phyloP scores from a whole-genome alignment of 2,329 filamentous ascomycete genomes.

The Colletotrichum shisoi region DNA sequence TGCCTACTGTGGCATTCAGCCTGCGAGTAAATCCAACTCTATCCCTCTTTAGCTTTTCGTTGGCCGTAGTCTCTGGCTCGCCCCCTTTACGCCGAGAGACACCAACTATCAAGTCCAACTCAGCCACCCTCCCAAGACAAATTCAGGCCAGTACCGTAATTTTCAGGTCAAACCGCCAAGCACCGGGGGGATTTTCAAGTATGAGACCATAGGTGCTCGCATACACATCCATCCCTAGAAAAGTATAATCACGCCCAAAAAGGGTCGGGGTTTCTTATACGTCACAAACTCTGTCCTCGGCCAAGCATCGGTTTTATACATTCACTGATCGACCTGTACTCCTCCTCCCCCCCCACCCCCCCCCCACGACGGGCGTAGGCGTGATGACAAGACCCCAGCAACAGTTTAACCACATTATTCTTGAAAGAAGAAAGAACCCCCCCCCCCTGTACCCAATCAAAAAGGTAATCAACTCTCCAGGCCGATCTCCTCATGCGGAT shows the following conservation, averaged over 20 bases:
- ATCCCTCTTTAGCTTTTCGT: neutral
- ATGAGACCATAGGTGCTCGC: too few species aligned
- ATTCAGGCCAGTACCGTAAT: neutral
- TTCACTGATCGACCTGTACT: too few species aligned
- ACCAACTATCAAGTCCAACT: neutral
- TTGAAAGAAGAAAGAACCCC: neutral
- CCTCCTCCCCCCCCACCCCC: too few species aligned
- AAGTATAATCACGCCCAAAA: neutral
- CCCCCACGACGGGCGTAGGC: neutral
- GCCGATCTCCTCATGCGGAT: neutral
- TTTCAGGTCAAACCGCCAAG: slow-evolving; percentile 9
- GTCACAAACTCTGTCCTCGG: neutral
- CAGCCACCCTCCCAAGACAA: slow-evolving; percentile 17
- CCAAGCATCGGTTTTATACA: too few species aligned
- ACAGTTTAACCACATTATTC: neutral
- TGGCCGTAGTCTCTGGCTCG: slow-evolving; percentile 9
- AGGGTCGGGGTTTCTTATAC: neutral
- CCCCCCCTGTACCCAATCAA: slow-evolving; percentile 26
- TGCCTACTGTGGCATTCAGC: too few species aligned
- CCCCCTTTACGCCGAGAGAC: slow-evolving; percentile 1
- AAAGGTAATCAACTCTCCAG: slow-evolving; percentile 14
- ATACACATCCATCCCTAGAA: neutral
- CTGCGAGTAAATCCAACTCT: too few species aligned
- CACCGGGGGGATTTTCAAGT: neutral
- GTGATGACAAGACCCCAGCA: neutral